Evolutionary conservation across 2,329 filamentous ascomycete species (phyloP).

Genomic region (Pseudophaeomoniella oleicola): DNA sequence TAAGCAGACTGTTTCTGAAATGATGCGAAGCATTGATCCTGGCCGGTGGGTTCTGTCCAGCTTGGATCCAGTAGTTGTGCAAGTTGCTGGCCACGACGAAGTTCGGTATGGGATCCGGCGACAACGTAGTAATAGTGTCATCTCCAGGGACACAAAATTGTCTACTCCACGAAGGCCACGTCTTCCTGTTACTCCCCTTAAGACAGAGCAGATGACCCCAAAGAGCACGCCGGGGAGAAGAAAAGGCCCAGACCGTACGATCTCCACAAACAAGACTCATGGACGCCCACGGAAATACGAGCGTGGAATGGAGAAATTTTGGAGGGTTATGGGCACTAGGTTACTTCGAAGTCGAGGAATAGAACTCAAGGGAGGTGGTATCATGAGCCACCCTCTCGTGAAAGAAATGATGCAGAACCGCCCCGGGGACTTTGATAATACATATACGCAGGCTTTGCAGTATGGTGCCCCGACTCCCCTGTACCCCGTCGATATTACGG

Average conservation of each 20-base stretch:
- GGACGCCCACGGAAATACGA: conserved; percentile 13
- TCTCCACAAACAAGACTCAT: neutral
- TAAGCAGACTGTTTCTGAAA: conserved; percentile 26
- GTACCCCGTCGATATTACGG: conserved; percentile 7
- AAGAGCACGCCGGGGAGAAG: neutral
- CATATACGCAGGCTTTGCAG: conserved; percentile 7
- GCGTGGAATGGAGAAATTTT: conserved; percentile 13
- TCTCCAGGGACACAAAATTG: neutral
- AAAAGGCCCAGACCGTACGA: neutral
- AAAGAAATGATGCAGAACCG: conserved; percentile 8
- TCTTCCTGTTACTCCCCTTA: neutral
- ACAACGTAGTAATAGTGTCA: no score
- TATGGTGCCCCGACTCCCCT: conserved; percentile 9
- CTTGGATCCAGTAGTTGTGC: neutral
- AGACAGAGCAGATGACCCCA: neutral
- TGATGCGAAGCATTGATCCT: conserved; percentile 12
- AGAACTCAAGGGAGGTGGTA: conserved; percentile 3
- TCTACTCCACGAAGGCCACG: neutral
- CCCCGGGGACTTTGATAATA: conserved; percentile 10
- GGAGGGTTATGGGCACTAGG: conserved; percentile 7
- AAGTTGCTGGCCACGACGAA: neutral
- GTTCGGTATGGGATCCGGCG: neutral
- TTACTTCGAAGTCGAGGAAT: neutral
- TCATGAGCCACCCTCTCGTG: conserved; percentile 8
- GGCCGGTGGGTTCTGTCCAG: neutral